These are phyloP conservation scores for Neurospora sp. DNA, from an alignment of 495 filamentous ascomycete species.

Conservation along the genomic window DNA sequence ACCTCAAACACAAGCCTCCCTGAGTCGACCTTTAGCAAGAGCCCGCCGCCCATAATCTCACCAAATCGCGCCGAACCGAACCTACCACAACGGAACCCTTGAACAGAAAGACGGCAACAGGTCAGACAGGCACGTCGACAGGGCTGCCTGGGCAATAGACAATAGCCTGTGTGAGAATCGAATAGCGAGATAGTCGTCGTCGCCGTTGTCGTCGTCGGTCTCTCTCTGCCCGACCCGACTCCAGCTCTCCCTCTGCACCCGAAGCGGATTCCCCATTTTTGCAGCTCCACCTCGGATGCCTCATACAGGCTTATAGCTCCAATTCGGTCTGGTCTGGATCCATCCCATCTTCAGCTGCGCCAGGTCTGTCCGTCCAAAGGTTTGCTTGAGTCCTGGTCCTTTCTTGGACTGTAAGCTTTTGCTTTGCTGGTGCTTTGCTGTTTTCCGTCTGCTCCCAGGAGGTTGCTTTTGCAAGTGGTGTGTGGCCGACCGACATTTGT, in stretches of 20 bases:
- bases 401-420: not conserved
- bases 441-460: not conserved
- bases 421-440: not conserved
- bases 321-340: not conserved
- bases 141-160: not conserved
- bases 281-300: not conserved
- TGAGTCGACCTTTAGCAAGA: not conserved
- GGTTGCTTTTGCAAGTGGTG: not conserved
- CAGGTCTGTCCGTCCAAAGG: not conserved
- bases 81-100: not conserved
- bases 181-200: not conserved
- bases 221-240: not conserved
- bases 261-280: not conserved
- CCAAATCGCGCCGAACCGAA: not conserved
- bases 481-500: not conserved
- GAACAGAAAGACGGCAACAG: not conserved
- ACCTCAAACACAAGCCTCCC: not conserved
- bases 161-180: not conserved
- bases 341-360: not conserved
- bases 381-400: not conserved
- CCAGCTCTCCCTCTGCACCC: not conserved
- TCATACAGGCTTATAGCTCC: not conserved
- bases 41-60: not conserved
- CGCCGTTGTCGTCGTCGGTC: not conserved
- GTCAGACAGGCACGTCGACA: not conserved